These are phyloP conservation scores for Typha latifolia DNA, from an alignment of 176 grass and related monocot species.

Conservation along the genomic window DNA sequence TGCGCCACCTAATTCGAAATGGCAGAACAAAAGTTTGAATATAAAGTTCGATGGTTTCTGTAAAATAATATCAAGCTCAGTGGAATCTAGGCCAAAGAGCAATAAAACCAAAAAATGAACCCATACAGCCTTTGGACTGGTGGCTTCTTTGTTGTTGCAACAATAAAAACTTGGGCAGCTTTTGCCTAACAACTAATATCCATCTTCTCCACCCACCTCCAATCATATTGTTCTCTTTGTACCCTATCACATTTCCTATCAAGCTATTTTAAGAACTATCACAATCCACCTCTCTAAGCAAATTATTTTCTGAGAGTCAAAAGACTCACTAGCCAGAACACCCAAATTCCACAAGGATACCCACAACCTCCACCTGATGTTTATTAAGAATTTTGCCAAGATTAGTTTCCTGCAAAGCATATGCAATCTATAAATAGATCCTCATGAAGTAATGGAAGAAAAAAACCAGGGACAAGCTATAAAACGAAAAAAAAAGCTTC, in stretches of 20 bases:
- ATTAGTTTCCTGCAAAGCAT: too few relatives aligned
- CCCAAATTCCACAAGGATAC: background rate
- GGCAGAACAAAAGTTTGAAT: too few relatives aligned
- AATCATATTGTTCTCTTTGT: background rate
- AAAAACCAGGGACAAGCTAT: background rate
- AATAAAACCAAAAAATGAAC: too few relatives aligned
- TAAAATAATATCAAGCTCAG: too few relatives aligned
- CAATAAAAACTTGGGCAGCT: background rate
- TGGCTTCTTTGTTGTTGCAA: background rate
- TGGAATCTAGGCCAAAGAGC: too few relatives aligned
- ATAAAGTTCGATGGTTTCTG: too few relatives aligned
- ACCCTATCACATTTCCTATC: background rate
- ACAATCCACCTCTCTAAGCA: background rate
- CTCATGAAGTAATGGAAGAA: background rate
- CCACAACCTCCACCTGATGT: background rate
- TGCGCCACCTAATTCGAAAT: too few relatives aligned
- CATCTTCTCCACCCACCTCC: background rate
- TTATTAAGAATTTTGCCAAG: background rate
- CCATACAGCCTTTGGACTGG: too few relatives aligned
- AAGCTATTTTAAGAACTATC: background rate
- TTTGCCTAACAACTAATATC: background rate
- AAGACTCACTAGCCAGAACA: background rate
- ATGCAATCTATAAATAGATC: too few relatives aligned
- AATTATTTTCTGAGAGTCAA: background rate
- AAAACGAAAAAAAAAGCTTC: background rate